A percentile compares a stretch with the other conserved stretches of the same genome.
Evolutionary conservation across 1,284 basidiomycete genomes (phyloP).

Genomic region (Heterobasidion occidentale): DNA sequence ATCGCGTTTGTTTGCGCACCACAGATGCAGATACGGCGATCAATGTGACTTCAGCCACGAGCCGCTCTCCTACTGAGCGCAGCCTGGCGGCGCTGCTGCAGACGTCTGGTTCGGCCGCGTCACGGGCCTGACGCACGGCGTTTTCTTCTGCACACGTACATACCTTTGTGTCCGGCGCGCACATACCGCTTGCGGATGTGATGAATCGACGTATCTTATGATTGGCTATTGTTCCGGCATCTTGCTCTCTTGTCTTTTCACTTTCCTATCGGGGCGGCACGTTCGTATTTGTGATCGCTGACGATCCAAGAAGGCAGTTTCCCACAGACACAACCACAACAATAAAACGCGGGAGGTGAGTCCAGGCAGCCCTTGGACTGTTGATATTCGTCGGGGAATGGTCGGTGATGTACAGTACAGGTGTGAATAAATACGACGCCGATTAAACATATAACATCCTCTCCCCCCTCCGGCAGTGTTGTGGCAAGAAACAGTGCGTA

Average conservation of each 20-base stretch:
- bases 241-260: not conserved
- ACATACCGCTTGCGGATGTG: not conserved
- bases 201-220: not conserved
- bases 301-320: too few species aligned
- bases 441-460: slow-evolving; percentile 25
- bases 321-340: too few species aligned
- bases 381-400: not conserved
- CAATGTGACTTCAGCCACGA: slow-evolving; percentile 78
- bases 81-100: not conserved
- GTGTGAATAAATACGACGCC: slow-evolving; percentile 16
- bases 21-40: slow-evolving; percentile 81
- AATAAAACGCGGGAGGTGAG: too few species aligned
- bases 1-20: slow-evolving; percentile 19
- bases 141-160: not conserved
- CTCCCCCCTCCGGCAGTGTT: slow-evolving; percentile 1
- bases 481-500: slow-evolving; percentile 10
- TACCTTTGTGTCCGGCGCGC: not conserved
- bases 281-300: too few species aligned
- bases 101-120: not conserved
- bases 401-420: slow-evolving; percentile 23
- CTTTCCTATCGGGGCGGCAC: not conserved
- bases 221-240: not conserved
- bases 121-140: not conserved
- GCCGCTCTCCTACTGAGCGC: slow-evolving; percentile 13
- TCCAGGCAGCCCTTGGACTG: not conserved